Conservation (phyloP, 2,329 filamentous ascomycete genomes). For the Trichoderma sp. region DNA sequence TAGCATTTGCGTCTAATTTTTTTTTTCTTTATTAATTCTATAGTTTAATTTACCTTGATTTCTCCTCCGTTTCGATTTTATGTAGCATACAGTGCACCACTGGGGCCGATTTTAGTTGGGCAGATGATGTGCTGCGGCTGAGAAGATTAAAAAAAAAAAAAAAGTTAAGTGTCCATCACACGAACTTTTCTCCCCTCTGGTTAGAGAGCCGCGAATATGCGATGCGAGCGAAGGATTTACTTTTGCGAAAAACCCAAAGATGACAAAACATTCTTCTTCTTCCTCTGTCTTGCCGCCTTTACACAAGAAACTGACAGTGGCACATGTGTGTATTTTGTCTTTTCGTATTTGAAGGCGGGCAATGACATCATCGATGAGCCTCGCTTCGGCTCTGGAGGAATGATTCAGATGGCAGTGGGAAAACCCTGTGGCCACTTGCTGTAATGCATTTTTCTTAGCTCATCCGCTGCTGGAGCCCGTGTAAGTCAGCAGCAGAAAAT, state of each 20-base stretch:
- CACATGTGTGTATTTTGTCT: background rate
- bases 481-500: background rate
- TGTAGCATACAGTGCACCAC: background rate
- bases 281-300: background rate
- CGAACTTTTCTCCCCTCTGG: background rate
- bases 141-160: background rate
- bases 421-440: background rate
- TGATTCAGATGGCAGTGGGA: background rate
- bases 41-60: background rate
- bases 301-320: background rate
- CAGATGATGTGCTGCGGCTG: slow-evolving; percentile 10
- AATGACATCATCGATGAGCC: background rate
- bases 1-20: background rate
- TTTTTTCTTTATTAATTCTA: too few relatives aligned
- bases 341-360: background rate
- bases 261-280: background rate
- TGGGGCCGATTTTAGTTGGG: slow-evolving; percentile 1
- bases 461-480: background rate
- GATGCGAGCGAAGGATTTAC: background rate
- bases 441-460: background rate
- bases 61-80: background rate
- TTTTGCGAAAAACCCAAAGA: background rate
- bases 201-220: slow-evolving; percentile 19
- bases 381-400: background rate
- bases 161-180: background rate